phyloP scores from a whole-genome alignment of 192 early-diverging fungal species.

The Podila minutissima region DNA sequence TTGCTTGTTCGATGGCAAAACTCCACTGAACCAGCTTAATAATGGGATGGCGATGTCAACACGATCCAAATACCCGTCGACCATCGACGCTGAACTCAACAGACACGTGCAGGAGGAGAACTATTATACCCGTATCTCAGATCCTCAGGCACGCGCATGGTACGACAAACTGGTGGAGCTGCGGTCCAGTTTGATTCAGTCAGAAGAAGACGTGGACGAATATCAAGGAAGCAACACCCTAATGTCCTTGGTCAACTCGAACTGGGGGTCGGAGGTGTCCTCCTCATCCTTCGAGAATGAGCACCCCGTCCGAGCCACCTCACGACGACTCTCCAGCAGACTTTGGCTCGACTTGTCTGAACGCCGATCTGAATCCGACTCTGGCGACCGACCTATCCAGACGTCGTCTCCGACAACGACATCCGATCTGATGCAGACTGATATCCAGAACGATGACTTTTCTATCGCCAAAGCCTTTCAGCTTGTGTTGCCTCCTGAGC shows the following conservation, averaged over 20 bases:
- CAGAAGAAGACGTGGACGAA: constrained; percentile 30
- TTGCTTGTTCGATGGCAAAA: constrained; percentile 60
- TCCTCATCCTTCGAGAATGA: neutral
- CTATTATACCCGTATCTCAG: constrained; percentile 50
- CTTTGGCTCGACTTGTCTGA: neutral
- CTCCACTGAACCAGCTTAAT: constrained; percentile 51
- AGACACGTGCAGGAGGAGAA: constrained; percentile 59
- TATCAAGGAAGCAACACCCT: constrained; percentile 43
- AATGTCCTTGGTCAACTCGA: constrained; percentile 45
- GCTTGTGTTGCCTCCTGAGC: constrained; percentile 55
- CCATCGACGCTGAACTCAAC: constrained; percentile 55
- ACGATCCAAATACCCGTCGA: constrained; percentile 10
- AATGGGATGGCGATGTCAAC: constrained; percentile 52
- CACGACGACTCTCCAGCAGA: neutral
- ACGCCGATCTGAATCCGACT: constrained; percentile 1
- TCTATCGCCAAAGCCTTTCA: constrained; percentile 64
- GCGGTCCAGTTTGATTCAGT: constrained; percentile 47
- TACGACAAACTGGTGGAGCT: constrained; percentile 52
- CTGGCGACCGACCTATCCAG: constrained; percentile 1
- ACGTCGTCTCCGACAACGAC: neutral
- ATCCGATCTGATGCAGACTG: neutral
- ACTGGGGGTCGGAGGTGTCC: constrained; percentile 4
- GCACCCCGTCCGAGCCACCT: neutral
- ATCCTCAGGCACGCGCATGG: constrained; percentile 54
- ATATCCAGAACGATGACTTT: constrained; percentile 47